Conservation (phyloP, 2,329 filamentous ascomycete species). For the Didymella sp. region DNA sequence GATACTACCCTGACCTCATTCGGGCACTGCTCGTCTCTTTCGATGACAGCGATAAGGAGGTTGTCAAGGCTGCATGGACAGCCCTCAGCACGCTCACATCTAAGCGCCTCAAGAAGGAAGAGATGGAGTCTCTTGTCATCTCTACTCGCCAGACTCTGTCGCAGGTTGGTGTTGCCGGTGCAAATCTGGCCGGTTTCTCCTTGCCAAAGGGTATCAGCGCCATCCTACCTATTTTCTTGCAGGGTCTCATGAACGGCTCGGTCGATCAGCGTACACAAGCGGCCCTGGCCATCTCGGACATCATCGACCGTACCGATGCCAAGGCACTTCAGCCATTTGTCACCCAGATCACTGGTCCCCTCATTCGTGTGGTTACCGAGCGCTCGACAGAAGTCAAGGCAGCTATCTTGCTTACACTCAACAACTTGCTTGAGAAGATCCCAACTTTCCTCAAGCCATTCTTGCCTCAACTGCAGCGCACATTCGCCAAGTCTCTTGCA, state of each 20-base stretch:
- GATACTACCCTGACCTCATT: conserved; percentile 96
- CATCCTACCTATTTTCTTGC: conserved; percentile 93
- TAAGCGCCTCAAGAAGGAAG: conserved; percentile 89
- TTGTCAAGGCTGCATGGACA: conserved; percentile 88
- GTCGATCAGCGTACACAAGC: conserved; percentile 90
- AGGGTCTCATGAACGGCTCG: conserved; percentile 96
- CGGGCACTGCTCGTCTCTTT: conserved; percentile 90
- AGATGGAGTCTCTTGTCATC: conserved; percentile 91
- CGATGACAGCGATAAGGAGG: conserved; percentile 80
- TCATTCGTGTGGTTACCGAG: conserved; percentile 97
- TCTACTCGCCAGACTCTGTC: conserved; percentile 86
- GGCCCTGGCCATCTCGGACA: conserved; percentile 91
- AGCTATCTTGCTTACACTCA: conserved; percentile 90
- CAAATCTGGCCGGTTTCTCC: conserved; percentile 83
- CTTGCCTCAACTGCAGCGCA: conserved; percentile 92
- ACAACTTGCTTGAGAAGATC: conserved; percentile 96
- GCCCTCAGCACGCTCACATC: conserved; percentile 82
- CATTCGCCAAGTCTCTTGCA: conserved; percentile 93
- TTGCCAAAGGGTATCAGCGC: conserved; percentile 97
- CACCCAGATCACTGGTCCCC: conserved; percentile 94
- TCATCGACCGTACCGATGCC: conserved; percentile 89
- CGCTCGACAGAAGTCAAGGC: conserved; percentile 95
- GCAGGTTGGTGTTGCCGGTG: conserved; percentile 86
- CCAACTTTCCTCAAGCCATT: conserved; percentile 95
- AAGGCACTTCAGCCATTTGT: conserved; percentile 92